Base-by-base conservation (phyloP, 345 rosid genomes). In the Eucalyptus sp. region DNA sequence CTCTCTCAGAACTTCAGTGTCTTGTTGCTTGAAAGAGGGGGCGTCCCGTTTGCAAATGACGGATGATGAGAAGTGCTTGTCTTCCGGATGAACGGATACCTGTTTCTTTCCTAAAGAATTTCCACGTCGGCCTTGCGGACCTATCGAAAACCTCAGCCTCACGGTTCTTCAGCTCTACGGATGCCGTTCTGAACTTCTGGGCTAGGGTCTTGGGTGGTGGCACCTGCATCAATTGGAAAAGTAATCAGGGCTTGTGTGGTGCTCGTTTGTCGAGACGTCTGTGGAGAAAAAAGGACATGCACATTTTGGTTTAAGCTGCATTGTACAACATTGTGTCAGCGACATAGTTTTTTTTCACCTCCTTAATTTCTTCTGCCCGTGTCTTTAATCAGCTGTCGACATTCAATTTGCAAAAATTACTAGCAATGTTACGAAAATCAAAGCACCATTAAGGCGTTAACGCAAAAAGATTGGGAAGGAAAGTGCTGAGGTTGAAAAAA, bases 121-220 rank as follows among this genome's bases (percentile, higher is more conserved):
- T 98, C 90, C 99, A 98, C 90, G 91, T 98, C 18, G 91, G 92
- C 48, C 93, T 98, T 62, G 98, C 96, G 8, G 99, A 98, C 88
- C 94, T 92, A 56, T 98, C 99, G 37, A 87, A 95, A 79, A 50
- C 90, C 8, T 97, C 98, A 58, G 98, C 99, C 49, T 98, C 99
- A 1, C 99, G 97, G 84, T 91, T 91, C 89, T 98, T 98, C 88
- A 87, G 92, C 25, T 98, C 99, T 44, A 98, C 98, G 8, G 99
- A 98, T 86, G 99, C 99, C 76, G 99, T 98, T 64, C 91, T 94
- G 33, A 98, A 98, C 96, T 90, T 90, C 27, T 95, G 99, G 79
- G 99, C 94, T 71, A 94, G 99, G 88, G 98, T 97, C 90, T 91
- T 98, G 80, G 99, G 99, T 8, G 99, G 99, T 33, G 99, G 99